Percentiles rank a stretch among this genome's conserved stretches.
These are phyloP conservation scores for Carex pumila DNA, from an alignment of 176 grass and related monocot genomes.

Conservation along the genomic window DNA sequence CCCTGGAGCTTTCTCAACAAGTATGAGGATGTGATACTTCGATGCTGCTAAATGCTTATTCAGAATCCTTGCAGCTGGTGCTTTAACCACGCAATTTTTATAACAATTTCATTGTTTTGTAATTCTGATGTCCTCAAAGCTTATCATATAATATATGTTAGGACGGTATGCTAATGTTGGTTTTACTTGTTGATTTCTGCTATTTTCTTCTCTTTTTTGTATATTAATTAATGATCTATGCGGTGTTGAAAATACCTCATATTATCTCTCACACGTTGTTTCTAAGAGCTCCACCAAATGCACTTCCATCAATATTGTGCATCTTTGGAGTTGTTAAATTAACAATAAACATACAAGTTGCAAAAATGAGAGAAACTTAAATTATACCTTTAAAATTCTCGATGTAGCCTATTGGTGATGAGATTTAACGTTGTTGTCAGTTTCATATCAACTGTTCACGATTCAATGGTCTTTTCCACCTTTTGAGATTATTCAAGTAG, in stretches of 20 bases:
- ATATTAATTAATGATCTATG: neutral
- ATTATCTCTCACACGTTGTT: neutral
- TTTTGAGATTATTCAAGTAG: neutral
- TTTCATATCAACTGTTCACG: neutral
- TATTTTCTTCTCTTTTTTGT: neutral
- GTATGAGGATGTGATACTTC: neutral
- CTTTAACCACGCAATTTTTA: neutral
- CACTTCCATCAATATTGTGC: neutral
- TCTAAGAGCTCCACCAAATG: neutral
- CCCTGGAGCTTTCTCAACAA: constrained; percentile 36
- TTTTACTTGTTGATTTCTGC: neutral
- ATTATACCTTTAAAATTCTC: neutral
- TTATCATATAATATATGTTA: neutral
- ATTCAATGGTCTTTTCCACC: neutral
- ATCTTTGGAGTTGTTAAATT: neutral
- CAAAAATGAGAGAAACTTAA: neutral
- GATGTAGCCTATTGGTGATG: neutral
- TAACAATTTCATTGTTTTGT: neutral
- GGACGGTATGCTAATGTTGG: neutral
- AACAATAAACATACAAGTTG: neutral
- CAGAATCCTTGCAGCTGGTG: neutral
- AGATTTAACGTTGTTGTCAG: neutral
- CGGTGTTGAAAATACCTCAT: neutral
- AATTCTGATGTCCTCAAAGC: neutral
- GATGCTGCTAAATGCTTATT: neutral